Percentiles rank a stretch among this genome's conserved stretches.
Conservation (phyloP, 2,329 filamentous ascomycete genomes). For the Aspergillus udagawae region DNA sequence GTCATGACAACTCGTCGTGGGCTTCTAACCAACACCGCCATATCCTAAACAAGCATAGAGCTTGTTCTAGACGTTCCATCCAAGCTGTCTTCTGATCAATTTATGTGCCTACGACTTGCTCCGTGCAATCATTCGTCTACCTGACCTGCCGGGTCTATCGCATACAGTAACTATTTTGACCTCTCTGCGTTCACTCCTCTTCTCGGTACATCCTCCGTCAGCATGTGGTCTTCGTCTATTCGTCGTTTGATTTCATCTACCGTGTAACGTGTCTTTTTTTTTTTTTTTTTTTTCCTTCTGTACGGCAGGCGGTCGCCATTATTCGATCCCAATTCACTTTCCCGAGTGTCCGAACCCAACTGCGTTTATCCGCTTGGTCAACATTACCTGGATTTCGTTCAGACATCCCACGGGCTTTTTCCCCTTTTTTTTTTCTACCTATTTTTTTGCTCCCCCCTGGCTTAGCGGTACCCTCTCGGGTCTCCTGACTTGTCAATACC, state of each 20-base stretch:
- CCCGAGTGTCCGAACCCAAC: conserved; percentile 11
- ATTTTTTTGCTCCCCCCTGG: conserved; percentile 11
- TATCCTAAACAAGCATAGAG: conserved; percentile 9
- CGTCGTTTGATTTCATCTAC: conserved; percentile 23
- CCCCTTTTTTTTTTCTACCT: conserved; percentile 1
- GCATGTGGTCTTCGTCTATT: conserved; percentile 36
- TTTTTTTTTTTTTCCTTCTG: conserved; percentile 18
- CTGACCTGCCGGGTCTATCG: conserved; percentile 7
- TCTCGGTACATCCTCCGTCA: conserved; percentile 9
- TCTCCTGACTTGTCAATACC: conserved; percentile 32
- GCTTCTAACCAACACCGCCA: conserved; percentile 8
- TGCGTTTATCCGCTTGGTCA: conserved; percentile 17
- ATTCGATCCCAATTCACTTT: conserved; percentile 12
- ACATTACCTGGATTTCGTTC: conserved; percentile 8
- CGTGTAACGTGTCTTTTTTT: conserved; percentile 31
- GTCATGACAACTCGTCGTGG: conserved; percentile 1
- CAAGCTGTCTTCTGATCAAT: conserved; percentile 17
- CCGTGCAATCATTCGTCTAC: neutral
- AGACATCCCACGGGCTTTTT: neutral
- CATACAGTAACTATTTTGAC: conserved; percentile 4
- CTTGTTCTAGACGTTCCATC: conserved; percentile 22
- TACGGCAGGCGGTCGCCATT: conserved; percentile 20
- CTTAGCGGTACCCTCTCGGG: conserved; percentile 30
- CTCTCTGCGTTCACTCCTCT: conserved; percentile 1
- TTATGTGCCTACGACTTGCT: conserved; percentile 13